Percentiles rank a stretch among this genome's conserved stretches.
phyloP scores from a whole-genome alignment of 352 stramenopile genomes.

The Pythium folliculosum region DNA sequence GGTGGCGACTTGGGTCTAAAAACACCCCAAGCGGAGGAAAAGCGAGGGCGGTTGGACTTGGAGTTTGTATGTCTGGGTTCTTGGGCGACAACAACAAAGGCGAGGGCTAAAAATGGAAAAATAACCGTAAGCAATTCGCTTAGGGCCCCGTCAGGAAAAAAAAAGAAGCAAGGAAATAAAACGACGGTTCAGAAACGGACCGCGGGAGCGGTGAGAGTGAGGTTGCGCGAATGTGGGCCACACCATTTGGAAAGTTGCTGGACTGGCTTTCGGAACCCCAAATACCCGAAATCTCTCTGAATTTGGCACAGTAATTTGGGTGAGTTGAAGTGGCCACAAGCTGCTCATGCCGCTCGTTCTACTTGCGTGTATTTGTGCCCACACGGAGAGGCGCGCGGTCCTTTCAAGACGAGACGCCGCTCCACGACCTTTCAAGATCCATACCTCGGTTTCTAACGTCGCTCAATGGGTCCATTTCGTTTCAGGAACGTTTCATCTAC shows the following conservation, averaged over 20 bases:
- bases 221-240: conserved; percentile 7
- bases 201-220: neutral
- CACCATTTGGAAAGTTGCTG: neutral
- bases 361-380: too few species aligned
- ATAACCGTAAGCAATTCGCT: conserved; percentile 27
- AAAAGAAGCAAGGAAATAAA: neutral
- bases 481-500: too few species aligned
- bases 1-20: conserved; percentile 5
- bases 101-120: conserved; percentile 32
- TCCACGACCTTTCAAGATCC: neutral
- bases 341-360: too few species aligned
- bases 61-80: conserved; percentile 15
- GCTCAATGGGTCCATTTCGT: neutral
- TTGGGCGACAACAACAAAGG: neutral
- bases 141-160: neutral
- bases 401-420: neutral
- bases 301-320: too few species aligned
- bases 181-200: conserved; percentile 22
- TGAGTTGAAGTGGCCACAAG: neutral
- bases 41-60: neutral
- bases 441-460: neutral
- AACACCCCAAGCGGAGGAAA: conserved; percentile 1
- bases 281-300: neutral
- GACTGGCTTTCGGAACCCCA: conserved; percentile 9
- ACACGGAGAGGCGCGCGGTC: too few species aligned